Base-by-base conservation (phyloP, 148 eudicot species). In the Suaeda aralocaspica region DNA sequence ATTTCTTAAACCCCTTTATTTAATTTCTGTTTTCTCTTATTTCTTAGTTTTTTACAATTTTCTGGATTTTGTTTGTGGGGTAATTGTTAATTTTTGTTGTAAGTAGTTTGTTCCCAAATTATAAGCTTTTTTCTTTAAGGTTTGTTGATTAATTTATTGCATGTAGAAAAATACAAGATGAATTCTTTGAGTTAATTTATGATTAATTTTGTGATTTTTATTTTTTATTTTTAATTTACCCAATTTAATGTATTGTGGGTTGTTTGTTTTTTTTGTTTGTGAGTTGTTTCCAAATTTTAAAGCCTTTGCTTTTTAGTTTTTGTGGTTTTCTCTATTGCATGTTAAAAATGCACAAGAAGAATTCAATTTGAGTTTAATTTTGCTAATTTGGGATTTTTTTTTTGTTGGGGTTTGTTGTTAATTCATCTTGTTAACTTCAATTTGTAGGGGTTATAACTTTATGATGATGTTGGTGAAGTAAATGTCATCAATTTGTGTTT, bases 371-470 rank as follows among this genome's bases (percentile, higher is more conserved):
- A 21, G 29, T 24, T 41, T 1, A 41, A 4, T 11, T 56, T 26
- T 26, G 28, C 29, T 58, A 28, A 0, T 15, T 29, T 14, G 2
- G 13, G 3, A 0, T 58, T 28, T 28, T 58, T 2, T 28, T 58
- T 58, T 26, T 58, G 58, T 34, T 10, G n/a, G 5, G 66, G 66
- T 39, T 60, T 31, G 9, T 61, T 16, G 62, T 28, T 28, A n/a
- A 34, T 60, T 10, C 1, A 34, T n/a, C 6, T 60, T 60, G 25
- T 60, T 7, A 2, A 6, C 15, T 19, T 48, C 36, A 48, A 0
- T 49, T 66, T 67, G 26, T 33, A n/a, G 21, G 29, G 26, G n/a
- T n/a, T n/a, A n/a, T n/a, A n/a, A 12, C n/a, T 67, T 67, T 30
- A 66, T 59, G 26, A 44, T 13, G 41, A 16, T 59, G 6, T 13